Evolutionary conservation across 2,329 filamentous ascomycete species (phyloP), one percentile per base, ranked within the genome.

Genomic region (Exophiala bonariae): DNA sequence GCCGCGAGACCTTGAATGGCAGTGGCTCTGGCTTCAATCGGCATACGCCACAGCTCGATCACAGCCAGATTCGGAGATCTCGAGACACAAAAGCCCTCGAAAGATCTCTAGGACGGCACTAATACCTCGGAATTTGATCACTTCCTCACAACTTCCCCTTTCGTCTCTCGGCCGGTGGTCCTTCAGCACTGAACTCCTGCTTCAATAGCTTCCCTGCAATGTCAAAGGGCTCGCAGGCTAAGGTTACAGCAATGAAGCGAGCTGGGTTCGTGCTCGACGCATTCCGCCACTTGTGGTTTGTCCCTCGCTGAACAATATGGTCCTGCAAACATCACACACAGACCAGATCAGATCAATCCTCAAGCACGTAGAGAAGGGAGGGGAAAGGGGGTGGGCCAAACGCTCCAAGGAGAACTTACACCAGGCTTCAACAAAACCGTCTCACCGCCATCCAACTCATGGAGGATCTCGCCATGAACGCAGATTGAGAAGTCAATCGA

Each of bases 301-400:
- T 57, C 1, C 54, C 54, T 35, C 54, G 52, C 28, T 57, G 54
- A 20, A 57, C 49, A 19, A 57, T 57, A 31, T 57, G 54, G 26
- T 55, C 52, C 50, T 54, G 19, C 9, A 7, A 14, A 18, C 23
- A 26, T 26, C 23, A 11, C 23, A 11, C 23, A 26, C 23, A 6
- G 23, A 6, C 23, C 6, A 11, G 23, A 11, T 26, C 23, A 26
- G 11, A 26, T 6, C 23, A 26, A 26, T 26, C 23, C 6, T 11
- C 23, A 26, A n/a, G n/a, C n/a, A n/a, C n/a, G n/a, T n/a, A n/a
- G n/a, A n/a, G n/a, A n/a, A n/a, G n/a, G n/a, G n/a, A n/a, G n/a
- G n/a, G n/a, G n/a, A n/a, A n/a, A n/a, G n/a, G n/a, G n/a, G n/a
- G n/a, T n/a, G n/a, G n/a, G n/a, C n/a, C n/a, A 26, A 26, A 26